A percentile compares a stretch with the other conserved stretches of the same genome.
These are phyloP conservation scores for Eucalyptus rudis DNA, from an alignment of 345 rosid species.

Conservation along the genomic window DNA sequence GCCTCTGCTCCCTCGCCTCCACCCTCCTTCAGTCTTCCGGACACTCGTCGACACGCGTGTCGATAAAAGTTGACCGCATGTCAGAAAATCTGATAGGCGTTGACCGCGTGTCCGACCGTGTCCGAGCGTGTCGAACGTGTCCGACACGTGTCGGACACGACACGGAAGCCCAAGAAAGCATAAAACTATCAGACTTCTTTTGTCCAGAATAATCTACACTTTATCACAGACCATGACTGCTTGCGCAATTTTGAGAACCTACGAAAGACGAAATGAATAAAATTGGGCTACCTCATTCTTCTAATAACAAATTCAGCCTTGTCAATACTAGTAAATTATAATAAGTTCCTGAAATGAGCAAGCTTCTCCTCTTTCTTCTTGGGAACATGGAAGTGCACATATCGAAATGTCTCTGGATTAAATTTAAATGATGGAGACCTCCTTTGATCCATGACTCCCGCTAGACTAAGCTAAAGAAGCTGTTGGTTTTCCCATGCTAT, in stretches of 20 bases:
- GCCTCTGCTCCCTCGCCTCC: no score
- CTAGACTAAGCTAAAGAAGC: conserved; percentile 62
- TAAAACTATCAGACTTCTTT: conserved; percentile 21
- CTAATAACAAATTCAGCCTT: background rate
- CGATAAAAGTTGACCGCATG: no score
- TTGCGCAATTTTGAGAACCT: conserved; percentile 67
- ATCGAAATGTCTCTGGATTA: background rate
- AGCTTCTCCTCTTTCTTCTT: background rate
- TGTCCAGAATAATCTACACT: conserved; percentile 42
- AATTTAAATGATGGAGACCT: conserved; percentile 17
- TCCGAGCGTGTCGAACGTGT: no score
- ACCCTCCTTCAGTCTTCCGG: no score
- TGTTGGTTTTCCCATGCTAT: conserved; percentile 55
- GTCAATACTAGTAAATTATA: background rate
- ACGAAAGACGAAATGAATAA: background rate
- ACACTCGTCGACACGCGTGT: no score
- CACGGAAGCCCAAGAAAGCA: conserved; percentile 82
- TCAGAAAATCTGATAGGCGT: no score
- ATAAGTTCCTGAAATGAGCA: background rate
- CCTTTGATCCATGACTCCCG: conserved; percentile 29
- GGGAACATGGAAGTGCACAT: background rate
- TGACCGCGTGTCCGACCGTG: no score
- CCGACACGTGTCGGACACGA: no score
- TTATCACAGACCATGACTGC: conserved; percentile 65
- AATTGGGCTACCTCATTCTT: background rate